Percentiles rank a stretch among this genome's conserved stretches.
Evolutionary conservation across 169 alveolate genomes (phyloP).

Genomic region (Plasmodium adleri): DNA sequence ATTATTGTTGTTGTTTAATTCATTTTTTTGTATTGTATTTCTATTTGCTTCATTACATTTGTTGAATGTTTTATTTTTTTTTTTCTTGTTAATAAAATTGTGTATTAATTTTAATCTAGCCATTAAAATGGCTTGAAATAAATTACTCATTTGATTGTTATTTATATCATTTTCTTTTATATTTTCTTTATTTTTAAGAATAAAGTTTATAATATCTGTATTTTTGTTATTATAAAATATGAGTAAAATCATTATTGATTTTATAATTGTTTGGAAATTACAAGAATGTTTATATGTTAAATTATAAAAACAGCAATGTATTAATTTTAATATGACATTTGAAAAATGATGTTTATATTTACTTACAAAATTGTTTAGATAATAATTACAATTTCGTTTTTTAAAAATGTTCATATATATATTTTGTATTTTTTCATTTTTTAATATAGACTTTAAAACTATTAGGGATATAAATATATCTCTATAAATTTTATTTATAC

Average conservation of each 20-base stretch:
- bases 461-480: conserved; percentile 70
- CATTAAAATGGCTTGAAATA: conserved; percentile 33
- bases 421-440: conserved; percentile 41
- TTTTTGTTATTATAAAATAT: conserved; percentile 45
- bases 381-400: conserved; percentile 14
- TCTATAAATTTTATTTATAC: conserved; percentile 59
- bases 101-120: conserved; percentile 43
- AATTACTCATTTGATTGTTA: conserved; percentile 4
- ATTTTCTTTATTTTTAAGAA: background rate
- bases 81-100: conserved; percentile 33
- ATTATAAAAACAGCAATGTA: conserved; percentile 47
- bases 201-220: conserved; percentile 14
- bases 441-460: conserved; percentile 41
- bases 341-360: conserved; percentile 63
- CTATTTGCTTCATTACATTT: no score
- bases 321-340: conserved; percentile 39
- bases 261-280: conserved; percentile 32
- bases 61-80: background rate
- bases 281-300: conserved; percentile 33
- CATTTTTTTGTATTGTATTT: no score
- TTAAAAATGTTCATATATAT: conserved; percentile 50
- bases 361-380: conserved; percentile 32
- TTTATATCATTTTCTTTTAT: no score
- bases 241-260: conserved; percentile 41
- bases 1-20: no score